These are phyloP conservation scores for Crithidia sp. DNA, from an alignment of 208 protist species.

Conservation along the genomic window DNA sequence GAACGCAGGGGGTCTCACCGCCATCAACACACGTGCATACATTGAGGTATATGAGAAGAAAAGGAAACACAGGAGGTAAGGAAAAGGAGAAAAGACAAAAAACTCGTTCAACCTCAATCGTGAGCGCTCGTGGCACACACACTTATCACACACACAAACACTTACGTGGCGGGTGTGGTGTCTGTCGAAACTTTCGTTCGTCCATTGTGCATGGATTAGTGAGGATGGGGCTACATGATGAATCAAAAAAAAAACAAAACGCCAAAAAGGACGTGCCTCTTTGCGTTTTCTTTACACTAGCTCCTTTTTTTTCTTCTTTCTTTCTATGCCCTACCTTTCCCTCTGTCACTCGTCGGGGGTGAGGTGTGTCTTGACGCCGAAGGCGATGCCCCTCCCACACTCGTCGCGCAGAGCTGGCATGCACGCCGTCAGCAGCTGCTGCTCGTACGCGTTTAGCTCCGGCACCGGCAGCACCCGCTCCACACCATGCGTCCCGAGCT, in stretches of 20 bases:
- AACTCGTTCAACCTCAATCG: too few species aligned
- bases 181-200: too few species aligned
- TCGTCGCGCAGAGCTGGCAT: conserved; percentile 79
- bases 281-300: too few species aligned
- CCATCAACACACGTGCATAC: too few species aligned
- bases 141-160: too few species aligned
- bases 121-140: too few species aligned
- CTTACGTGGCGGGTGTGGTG: too few species aligned
- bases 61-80: neutral
- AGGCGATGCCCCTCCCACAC: conserved; percentile 74
- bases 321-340: neutral
- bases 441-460: conserved; percentile 63
- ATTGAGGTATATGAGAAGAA: neutral
- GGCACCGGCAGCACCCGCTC: conserved; percentile 66
- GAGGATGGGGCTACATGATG: too few species aligned
- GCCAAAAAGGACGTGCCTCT: too few species aligned
- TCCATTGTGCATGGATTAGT: too few species aligned
- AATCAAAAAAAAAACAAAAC: too few species aligned
- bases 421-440: conserved; percentile 70
- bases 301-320: conserved; percentile 1
- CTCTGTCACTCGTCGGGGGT: conserved; percentile 13
- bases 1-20: too few species aligned
- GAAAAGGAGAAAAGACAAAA: neutral
- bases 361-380: conserved; percentile 38
- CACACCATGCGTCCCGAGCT: conserved; percentile 83